Evolutionary conservation across 495 filamentous ascomycete genomes (phyloP).

Genomic region (Neurospora sp.): DNA sequence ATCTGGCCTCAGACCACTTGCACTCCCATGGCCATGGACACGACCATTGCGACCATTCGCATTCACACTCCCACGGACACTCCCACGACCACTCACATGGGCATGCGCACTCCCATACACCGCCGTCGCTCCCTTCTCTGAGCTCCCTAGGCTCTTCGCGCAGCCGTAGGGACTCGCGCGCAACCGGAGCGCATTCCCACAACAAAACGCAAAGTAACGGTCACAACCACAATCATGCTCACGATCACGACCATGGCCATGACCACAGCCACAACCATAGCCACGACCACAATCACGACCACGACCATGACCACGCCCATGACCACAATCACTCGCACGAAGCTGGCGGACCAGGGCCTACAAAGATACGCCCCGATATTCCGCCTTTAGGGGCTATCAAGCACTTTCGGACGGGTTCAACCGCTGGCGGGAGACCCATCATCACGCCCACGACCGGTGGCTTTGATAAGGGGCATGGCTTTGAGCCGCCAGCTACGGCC

Average conservation of each 20-base stretch:
- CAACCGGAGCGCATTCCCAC: conserved; percentile 15
- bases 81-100: conserved; percentile 29
- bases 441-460: conserved; percentile 16
- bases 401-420: conserved; percentile 24
- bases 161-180: conserved; percentile 12
- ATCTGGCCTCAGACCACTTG: conserved; percentile 20
- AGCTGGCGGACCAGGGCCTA: not conserved
- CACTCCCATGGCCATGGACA: conserved; percentile 16
- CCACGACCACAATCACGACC: conserved; percentile 14
- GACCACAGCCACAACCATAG: conserved; percentile 26
- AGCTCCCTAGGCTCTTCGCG: conserved; percentile 12
- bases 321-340: conserved; percentile 17
- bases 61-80: conserved; percentile 28
- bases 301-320: conserved; percentile 16
- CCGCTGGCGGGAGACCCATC: conserved; percentile 20
- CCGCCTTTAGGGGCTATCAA: conserved; percentile 16
- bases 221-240: conserved; percentile 22
- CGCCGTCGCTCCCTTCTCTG: conserved; percentile 16
- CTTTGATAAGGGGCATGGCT: conserved; percentile 19
- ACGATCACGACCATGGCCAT: conserved; percentile 19
- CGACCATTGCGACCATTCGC: conserved; percentile 27
- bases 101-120: conserved; percentile 24
- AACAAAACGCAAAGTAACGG: conserved; percentile 13
- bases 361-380: conserved; percentile 1
- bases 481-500: conserved; percentile 16